Evolutionary conservation across 805 yeast genomes (phyloP), one percentile per base, ranked within the genome.

Genomic region (Saccharomycopsis selenospora): DNA sequence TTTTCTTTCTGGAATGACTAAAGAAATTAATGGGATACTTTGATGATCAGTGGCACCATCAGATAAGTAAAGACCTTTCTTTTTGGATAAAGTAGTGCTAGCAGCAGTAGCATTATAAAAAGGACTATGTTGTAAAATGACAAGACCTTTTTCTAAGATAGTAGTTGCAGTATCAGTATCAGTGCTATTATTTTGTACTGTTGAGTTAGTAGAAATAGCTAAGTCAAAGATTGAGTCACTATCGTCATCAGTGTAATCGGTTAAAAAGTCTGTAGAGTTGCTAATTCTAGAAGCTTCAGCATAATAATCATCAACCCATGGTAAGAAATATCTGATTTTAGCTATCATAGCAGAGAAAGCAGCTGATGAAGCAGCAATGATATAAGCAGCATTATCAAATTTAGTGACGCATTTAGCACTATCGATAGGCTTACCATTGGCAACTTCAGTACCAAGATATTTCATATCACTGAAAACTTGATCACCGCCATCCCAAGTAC

Each of bases 301-400:
- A 25, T 85, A 66, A 59, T 77, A 88, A n/a, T n/a, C n/a, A n/a
- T 8, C 30, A 13, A 13, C 13, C 30, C 30, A 8, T 13, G 42
- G 26, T 14, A 11, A 6, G 42, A 17, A 23, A 8, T 18, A 14
- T 40, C 11, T 25, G 23, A 25, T 73, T 4, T 6, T 66, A 18
- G 79, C 76, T 3, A 71, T 58, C 2, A 74, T 53, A 22, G 74
- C 71, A 1, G 81, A 70, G 14, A 80, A 62, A 84, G 86, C 69
- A 85, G 86, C 45, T 85, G 95, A 83, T 1, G 95, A 85, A 4
- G 95, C 81, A 33, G 95, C 96, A 66, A 86, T 68, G 27, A 85
- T 66, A 59, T 78, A 89, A 4, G 95, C 93, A 5, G 85, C 82
- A 57, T 86, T 86, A 63, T 89, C 96, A 52, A 73, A 80, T 2